Conservation (phyloP, 2,329 filamentous ascomycete species). For the Fusarium neocosmosporiellum region DNA sequence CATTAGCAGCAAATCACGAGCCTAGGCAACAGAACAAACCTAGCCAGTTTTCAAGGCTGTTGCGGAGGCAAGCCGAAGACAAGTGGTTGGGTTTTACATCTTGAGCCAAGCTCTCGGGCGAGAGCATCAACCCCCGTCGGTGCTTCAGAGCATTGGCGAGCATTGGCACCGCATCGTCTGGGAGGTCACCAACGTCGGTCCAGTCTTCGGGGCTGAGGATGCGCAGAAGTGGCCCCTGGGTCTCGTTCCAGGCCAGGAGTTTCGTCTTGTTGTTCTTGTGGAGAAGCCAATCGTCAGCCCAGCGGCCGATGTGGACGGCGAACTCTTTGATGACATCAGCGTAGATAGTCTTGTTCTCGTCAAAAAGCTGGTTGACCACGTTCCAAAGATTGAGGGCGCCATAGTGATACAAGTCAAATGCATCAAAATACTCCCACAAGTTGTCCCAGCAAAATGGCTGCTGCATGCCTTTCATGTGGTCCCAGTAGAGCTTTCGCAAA, state of each 20-base stretch:
- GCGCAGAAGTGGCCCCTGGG: conserved; percentile 41
- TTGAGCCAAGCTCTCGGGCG: conserved; percentile 9
- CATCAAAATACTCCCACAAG: conserved; percentile 61
- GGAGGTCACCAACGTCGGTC: conserved; percentile 43
- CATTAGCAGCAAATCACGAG: conserved; percentile 22
- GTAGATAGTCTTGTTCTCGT: conserved; percentile 53
- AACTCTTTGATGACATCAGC: conserved; percentile 39
- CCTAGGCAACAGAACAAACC: conserved; percentile 39
- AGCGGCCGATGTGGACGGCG: conserved; percentile 48
- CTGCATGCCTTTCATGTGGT: conserved; percentile 49
- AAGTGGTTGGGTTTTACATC: conserved; percentile 42
- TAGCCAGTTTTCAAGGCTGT: conserved; percentile 51
- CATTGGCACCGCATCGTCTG: conserved; percentile 45
- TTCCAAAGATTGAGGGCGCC: conserved; percentile 63
- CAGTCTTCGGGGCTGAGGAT: conserved; percentile 45
- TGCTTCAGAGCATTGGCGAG: conserved; percentile 48
- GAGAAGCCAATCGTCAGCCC: conserved; percentile 52
- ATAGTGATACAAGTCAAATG: conserved; percentile 57
- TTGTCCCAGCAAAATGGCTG: conserved; percentile 51
- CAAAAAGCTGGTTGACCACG: conserved; percentile 54
- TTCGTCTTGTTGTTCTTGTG: conserved; percentile 45
- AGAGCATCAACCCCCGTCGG: conserved; percentile 45
- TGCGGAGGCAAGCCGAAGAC: conserved; percentile 38
- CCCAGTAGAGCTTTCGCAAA: conserved; percentile 51
- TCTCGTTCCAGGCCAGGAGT: conserved; percentile 46